Conservation (phyloP, 305 asterid genomes). For the Solanum aculeatissimum region DNA sequence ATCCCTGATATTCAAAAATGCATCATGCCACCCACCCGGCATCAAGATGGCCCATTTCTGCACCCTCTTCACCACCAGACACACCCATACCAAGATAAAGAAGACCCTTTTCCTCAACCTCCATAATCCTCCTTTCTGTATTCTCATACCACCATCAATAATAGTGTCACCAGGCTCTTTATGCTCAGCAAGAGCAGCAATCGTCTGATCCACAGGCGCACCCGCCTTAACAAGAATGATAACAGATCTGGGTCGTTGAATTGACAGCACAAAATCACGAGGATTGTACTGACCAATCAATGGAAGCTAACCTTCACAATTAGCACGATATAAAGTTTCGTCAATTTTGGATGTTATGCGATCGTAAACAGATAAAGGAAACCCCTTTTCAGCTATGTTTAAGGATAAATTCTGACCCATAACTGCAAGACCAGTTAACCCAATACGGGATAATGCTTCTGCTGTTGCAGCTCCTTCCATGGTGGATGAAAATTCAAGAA, state of each 20-base stretch:
- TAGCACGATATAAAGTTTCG: slow-evolving; percentile 73
- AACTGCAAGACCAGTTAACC: slow-evolving; percentile 72
- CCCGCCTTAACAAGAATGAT: slow-evolving; percentile 86
- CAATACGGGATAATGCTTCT: slow-evolving; percentile 47
- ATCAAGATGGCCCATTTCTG: slow-evolving; percentile 79
- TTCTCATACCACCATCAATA: slow-evolving; percentile 89
- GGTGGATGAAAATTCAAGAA: neutral
- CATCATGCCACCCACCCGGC: slow-evolving; percentile 80
- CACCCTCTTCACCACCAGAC: slow-evolving; percentile 92
- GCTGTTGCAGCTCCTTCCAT: slow-evolving; percentile 45
- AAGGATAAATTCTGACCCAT: slow-evolving; percentile 84
- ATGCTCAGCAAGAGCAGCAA: slow-evolving; percentile 41
- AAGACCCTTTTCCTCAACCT: slow-evolving; percentile 35
- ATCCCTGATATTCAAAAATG: slow-evolving; percentile 47
- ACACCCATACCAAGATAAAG: slow-evolving; percentile 87
- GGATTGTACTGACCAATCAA: slow-evolving; percentile 57
- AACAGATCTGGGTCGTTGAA: slow-evolving; percentile 57
- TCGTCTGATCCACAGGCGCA: slow-evolving; percentile 76
- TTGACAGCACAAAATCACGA: slow-evolving; percentile 54
- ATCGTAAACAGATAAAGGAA: slow-evolving; percentile 83
- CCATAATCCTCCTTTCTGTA: slow-evolving; percentile 57
- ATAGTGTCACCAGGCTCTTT: slow-evolving; percentile 83
- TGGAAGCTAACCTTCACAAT: slow-evolving; percentile 58
- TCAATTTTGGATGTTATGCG: slow-evolving; percentile 70
- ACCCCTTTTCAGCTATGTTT: slow-evolving; percentile 82